Percentiles rank a stretch among this genome's conserved stretches.
phyloP scores from a whole-genome alignment of 306 rosid species.

The Vicia villosa region DNA sequence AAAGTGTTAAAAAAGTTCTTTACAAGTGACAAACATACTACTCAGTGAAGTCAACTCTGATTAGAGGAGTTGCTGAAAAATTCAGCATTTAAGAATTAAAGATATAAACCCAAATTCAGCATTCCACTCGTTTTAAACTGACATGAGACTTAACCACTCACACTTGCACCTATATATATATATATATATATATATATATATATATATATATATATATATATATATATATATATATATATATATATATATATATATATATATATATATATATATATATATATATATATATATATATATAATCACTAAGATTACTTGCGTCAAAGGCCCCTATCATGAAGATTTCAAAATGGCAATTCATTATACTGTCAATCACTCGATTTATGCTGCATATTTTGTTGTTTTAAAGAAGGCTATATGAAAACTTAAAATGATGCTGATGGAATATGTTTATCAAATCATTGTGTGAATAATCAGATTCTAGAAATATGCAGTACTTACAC shows the following conservation, averaged over 20 bases:
- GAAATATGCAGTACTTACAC: constrained; percentile 63
- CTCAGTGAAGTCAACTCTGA: not conserved
- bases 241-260: too few species aligned
- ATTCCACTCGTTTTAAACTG: too few species aligned
- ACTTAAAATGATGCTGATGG: not conserved
- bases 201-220: too few species aligned
- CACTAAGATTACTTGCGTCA: not conserved
- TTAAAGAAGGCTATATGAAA: constrained; percentile 17
- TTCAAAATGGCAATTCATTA: not conserved
- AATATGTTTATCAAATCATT: constrained; percentile 13
- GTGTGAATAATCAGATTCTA: constrained; percentile 28
- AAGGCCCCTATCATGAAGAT: not conserved
- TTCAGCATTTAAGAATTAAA: not conserved
- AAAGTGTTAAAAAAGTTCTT: not conserved
- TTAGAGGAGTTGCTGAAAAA: not conserved
- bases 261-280: too few species aligned
- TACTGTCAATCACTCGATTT: constrained; percentile 13
- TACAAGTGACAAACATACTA: not conserved
- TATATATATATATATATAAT: too few species aligned
- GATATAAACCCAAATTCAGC: too few species aligned
- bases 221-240: too few species aligned
- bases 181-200: too few species aligned
- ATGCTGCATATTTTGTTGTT: constrained; percentile 3
- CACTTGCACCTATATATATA: too few species aligned
- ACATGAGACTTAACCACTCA: too few species aligned